Conservation (phyloP, 495 filamentous ascomycete genomes). For the Penicillium desertorum region DNA sequence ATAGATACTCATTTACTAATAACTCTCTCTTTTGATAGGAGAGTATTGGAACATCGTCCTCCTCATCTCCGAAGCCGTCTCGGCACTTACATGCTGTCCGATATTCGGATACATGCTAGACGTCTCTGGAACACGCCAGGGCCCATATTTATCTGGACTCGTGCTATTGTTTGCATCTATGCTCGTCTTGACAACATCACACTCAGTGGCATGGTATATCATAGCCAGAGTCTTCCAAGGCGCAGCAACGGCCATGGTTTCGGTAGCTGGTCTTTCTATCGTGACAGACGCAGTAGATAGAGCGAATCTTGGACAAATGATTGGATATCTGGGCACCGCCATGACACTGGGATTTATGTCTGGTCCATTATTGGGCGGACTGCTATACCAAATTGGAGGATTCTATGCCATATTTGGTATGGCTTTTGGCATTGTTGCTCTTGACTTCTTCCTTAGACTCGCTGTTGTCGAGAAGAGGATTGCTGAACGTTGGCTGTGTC, state of each 20-base stretch:
- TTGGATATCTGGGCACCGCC: slow-evolving; percentile 66
- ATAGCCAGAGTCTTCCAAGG: slow-evolving; percentile 69
- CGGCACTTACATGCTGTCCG: slow-evolving; percentile 20
- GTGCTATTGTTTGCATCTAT: slow-evolving; percentile 62
- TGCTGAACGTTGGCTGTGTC: slow-evolving; percentile 53
- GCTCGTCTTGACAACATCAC: slow-evolving; percentile 63
- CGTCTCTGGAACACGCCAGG: slow-evolving; percentile 42
- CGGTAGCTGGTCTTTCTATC: slow-evolving; percentile 63
- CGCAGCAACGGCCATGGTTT: slow-evolving; percentile 66
- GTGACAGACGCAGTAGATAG: slow-evolving; percentile 69
- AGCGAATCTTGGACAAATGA: slow-evolving; percentile 57
- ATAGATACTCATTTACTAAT: neutral
- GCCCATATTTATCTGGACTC: slow-evolving; percentile 65
- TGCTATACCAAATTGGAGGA: slow-evolving; percentile 62
- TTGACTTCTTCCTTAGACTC: slow-evolving; percentile 64
- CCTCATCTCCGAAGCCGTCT: slow-evolving; percentile 19
- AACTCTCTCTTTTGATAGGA: slow-evolving; percentile 7
- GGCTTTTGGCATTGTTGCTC: slow-evolving; percentile 58
- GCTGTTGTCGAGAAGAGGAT: slow-evolving; percentile 70
- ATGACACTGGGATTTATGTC: slow-evolving; percentile 64
- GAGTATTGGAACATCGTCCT: slow-evolving; percentile 27
- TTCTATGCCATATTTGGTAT: slow-evolving; percentile 68
- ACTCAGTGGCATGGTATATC: slow-evolving; percentile 56
- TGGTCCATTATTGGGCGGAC: slow-evolving; percentile 68
- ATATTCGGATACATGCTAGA: slow-evolving; percentile 21